phyloP scores from a whole-genome alignment of 805 yeast genomes.

The Aciculoconidium aculeatum region DNA sequence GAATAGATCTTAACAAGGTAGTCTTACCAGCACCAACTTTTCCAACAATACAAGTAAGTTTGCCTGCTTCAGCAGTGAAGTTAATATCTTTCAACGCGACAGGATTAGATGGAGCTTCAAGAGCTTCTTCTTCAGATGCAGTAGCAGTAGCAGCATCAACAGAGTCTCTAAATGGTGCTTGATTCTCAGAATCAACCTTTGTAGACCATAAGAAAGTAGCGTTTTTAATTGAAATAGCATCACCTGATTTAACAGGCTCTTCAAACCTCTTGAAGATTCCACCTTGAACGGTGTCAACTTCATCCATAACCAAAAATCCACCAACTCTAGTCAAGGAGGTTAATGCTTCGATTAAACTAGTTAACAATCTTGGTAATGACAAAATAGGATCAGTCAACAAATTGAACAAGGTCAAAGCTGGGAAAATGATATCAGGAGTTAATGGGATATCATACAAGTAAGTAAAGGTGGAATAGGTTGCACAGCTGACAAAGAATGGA shows the following conservation, averaged over 20 bases:
- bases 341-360: conserved; percentile 22
- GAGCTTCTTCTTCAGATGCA: conserved; percentile 14
- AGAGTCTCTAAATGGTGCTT: conserved; percentile 1
- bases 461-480: conserved; percentile 27
- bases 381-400: conserved; percentile 31
- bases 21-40: conserved; percentile 38
- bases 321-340: conserved; percentile 30
- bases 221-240: conserved; percentile 20
- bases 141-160: conserved; percentile 8
- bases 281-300: conserved; percentile 21
- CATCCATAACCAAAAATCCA: conserved; percentile 28
- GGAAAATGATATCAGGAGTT: conserved; percentile 34
- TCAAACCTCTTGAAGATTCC: conserved; percentile 12
- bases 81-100: conserved; percentile 27
- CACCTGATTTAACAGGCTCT: conserved; percentile 14
- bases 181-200: conserved; percentile 7
- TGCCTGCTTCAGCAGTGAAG: conserved; percentile 28
- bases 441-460: conserved; percentile 18
- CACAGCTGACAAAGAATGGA: conserved; percentile 31
- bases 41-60: conserved; percentile 37
- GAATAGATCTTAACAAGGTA: conserved; percentile 28
- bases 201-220: conserved; percentile 31
- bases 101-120: conserved; percentile 12
- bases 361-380: conserved; percentile 26
- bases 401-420: conserved; percentile 34